Evolutionary conservation across 345 rosid species (phyloP), one percentile per base, ranked within the genome.

Genomic region (Citrus inodora): DNA sequence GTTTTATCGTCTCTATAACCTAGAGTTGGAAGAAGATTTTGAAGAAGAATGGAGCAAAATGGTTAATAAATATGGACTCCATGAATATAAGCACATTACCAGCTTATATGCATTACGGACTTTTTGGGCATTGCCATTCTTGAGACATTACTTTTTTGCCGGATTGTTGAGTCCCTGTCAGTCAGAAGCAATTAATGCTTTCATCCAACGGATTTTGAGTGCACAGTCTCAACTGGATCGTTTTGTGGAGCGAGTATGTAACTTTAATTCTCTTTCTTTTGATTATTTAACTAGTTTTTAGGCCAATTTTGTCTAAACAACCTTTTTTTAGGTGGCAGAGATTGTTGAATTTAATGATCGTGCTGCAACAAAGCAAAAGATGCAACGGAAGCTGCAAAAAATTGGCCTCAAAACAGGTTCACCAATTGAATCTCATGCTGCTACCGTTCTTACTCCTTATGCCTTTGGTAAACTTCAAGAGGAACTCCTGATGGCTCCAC

Each of bases 381-480:
- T 76, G 63, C 89, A 81, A 17, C 64, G 66, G 9, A 89, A 85
- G 74, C 27, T 76, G 59, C 85, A 77, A 38, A 86, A 85, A 73
- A 77, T 87, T 79, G 61, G 78, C 80, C 87, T 84, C 51, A 86
- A 87, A 87, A 89, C 88, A 19, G 90, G 90, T 38, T 89, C 91
- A 32, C 94, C 94, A 7, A 86, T 89, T 67, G 94, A 91, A 82
- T 83, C 88, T 21, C 91, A 89, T 73, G 88, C 93, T 25, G 89
- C 88, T 75, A 67, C 86, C 64, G 64, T 88, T 78, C 89, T 91
- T 74, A 85, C 93, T 8, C 92, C 92, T 6, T 83, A 87, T 74
- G 91, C 89, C 70, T 89, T 88, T 46, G 28, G 76, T 67, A 87
- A 86, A 76, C 86, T 91, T 60, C 94, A 91, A 69, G 92, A 89